Conservation (phyloP, 495 filamentous ascomycete genomes). For the Penicillium cosmopolitanum region DNA sequence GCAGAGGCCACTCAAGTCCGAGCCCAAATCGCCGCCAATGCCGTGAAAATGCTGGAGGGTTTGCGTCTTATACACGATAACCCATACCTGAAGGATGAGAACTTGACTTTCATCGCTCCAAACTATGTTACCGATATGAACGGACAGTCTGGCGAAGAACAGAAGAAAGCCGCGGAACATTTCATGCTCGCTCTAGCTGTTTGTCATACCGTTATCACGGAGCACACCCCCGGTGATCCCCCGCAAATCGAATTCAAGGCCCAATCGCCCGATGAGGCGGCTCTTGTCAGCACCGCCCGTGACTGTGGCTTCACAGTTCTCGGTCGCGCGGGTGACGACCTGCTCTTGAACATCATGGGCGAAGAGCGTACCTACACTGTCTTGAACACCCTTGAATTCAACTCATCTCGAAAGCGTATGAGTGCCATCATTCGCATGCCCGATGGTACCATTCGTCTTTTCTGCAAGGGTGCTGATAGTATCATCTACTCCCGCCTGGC, state of each 20-base stretch:
- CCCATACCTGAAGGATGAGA: slow-evolving; percentile 86
- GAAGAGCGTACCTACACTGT: slow-evolving; percentile 82
- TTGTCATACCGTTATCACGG: slow-evolving; percentile 95
- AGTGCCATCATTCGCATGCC: slow-evolving; percentile 98
- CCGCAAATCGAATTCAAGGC: slow-evolving; percentile 94
- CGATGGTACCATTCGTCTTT: slow-evolving; percentile 85
- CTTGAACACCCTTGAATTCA: slow-evolving; percentile 96
- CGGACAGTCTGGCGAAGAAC: slow-evolving; percentile 75
- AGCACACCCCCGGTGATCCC: slow-evolving; percentile 83
- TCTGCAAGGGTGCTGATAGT: slow-evolving; percentile 98
- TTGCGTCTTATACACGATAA: slow-evolving; percentile 83
- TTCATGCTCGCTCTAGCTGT: slow-evolving; percentile 97
- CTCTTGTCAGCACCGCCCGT: slow-evolving; percentile 88
- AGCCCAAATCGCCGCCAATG: slow-evolving; percentile 79
- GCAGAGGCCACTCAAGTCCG: slow-evolving; percentile 72
- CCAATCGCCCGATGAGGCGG: slow-evolving; percentile 96
- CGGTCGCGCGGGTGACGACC: slow-evolving; percentile 73
- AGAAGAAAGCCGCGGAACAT: slow-evolving; percentile 74
- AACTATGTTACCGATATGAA: slow-evolving; percentile 81
- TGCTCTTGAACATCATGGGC: slow-evolving; percentile 85
- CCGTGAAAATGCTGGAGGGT: slow-evolving; percentile 67
- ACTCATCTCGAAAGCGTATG: slow-evolving; percentile 96
- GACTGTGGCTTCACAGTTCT: slow-evolving; percentile 97
- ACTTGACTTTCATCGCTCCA: slow-evolving; percentile 89
- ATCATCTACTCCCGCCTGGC: slow-evolving; percentile 94